phyloP scores from a whole-genome alignment of 306 rosid genomes.

The Corylus americana region DNA sequence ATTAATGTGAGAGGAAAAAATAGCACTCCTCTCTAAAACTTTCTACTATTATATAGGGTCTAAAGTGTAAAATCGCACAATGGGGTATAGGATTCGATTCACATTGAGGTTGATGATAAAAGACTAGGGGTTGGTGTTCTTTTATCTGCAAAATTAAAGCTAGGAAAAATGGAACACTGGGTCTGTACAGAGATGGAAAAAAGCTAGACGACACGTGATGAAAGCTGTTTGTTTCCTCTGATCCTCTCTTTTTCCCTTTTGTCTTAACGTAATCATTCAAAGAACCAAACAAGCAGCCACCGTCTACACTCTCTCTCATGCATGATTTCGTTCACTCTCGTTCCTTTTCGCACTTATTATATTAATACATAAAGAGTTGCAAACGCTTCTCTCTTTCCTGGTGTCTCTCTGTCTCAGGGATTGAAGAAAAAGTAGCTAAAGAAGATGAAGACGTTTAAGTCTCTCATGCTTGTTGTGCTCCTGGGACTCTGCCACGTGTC shows the following conservation, averaged over 20 bases:
- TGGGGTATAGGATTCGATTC: no score
- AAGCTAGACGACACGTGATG: conserved; percentile 36
- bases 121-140: background rate
- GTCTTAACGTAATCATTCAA: conserved; percentile 58
- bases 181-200: background rate
- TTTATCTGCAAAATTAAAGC: background rate
- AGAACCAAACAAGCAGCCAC: conserved; percentile 53
- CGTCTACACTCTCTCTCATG: conserved; percentile 6
- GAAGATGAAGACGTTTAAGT: conserved; percentile 20
- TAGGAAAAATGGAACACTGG: no score
- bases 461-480: conserved; percentile 1
- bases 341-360: background rate
- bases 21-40: no score
- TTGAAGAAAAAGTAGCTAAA: background rate
- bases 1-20: no score
- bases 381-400: background rate
- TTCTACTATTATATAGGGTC: no score
- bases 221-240: background rate
- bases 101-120: background rate
- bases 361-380: background rate
- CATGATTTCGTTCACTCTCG: conserved; percentile 4
- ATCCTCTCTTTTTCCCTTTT: conserved; percentile 20
- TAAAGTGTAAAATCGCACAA: no score
- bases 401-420: background rate
- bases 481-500: conserved; percentile 27